Conservation (phyloP, 1,139 yeast species). For the Lodderomyces theae region DNA sequence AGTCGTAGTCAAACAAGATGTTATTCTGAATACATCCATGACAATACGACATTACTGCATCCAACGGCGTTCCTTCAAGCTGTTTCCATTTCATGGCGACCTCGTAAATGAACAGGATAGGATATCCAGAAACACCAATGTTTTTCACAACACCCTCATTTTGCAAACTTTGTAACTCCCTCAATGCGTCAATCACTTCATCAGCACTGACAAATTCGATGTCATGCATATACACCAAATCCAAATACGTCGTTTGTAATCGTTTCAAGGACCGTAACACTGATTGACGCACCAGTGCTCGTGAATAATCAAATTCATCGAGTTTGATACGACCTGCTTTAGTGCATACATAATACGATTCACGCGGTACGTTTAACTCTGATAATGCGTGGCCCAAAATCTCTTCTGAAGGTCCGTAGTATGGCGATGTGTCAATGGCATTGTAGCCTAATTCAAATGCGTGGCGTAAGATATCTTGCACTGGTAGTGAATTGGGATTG, state of each 20-base stretch:
- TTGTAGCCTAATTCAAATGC: constrained; percentile 69
- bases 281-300: constrained; percentile 56
- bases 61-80: constrained; percentile 52
- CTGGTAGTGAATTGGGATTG: constrained; percentile 59
- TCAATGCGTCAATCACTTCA: constrained; percentile 60
- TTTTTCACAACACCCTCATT: constrained; percentile 59
- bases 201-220: constrained; percentile 70
- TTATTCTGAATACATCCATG: constrained; percentile 83
- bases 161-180: constrained; percentile 57
- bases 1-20: constrained; percentile 47
- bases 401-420: constrained; percentile 85
- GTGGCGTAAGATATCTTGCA: constrained; percentile 50
- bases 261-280: constrained; percentile 65
- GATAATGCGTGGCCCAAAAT: constrained; percentile 66
- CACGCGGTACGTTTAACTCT: constrained; percentile 49
- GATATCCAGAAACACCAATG: constrained; percentile 87
- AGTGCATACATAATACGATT: constrained; percentile 69
- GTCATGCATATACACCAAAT: constrained; percentile 83
- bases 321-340: constrained; percentile 77
- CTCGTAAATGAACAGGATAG: constrained; percentile 61
- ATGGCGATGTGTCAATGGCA: constrained; percentile 89
- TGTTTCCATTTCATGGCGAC: constrained; percentile 40
- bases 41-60: constrained; percentile 74
- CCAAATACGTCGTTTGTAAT: constrained; percentile 65
- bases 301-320: constrained; percentile 73